Conservation (phyloP, 192 early-diverging fungal species). For the Coemansia sp. region DNA sequence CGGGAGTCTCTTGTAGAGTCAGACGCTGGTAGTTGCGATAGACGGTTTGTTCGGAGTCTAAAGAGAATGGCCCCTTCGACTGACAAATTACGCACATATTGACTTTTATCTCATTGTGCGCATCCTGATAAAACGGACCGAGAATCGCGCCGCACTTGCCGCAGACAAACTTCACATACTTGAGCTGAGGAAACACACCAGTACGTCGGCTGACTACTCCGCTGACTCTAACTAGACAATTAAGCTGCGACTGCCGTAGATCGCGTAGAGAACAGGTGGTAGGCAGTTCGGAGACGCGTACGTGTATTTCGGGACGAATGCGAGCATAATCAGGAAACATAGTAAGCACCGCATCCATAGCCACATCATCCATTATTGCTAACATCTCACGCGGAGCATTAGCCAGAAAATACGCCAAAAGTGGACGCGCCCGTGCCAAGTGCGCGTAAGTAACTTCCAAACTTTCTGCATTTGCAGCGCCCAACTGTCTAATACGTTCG, state of each 20-base stretch:
- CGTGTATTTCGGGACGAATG: slow-evolving; percentile 90
- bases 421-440: slow-evolving; percentile 71
- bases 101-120: slow-evolving; percentile 80
- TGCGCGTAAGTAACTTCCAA: slow-evolving; percentile 87
- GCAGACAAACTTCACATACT: slow-evolving; percentile 95
- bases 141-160: slow-evolving; percentile 86
- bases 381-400: slow-evolving; percentile 88
- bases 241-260: slow-evolving; percentile 86
- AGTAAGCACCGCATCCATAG: slow-evolving; percentile 83
- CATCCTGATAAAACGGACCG: slow-evolving; percentile 93
- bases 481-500: slow-evolving; percentile 83
- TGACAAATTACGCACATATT: slow-evolving; percentile 85
- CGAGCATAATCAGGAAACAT: slow-evolving; percentile 89
- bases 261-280: slow-evolving; percentile 83
- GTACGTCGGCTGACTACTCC: slow-evolving; percentile 93
- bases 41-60: slow-evolving; percentile 93
- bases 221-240: slow-evolving; percentile 84
- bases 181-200: slow-evolving; percentile 95
- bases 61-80: slow-evolving; percentile 82
- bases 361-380: slow-evolving; percentile 89
- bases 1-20: slow-evolving; percentile 94
- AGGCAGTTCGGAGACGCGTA: slow-evolving; percentile 88
- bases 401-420: slow-evolving; percentile 85
- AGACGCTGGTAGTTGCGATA: slow-evolving; percentile 97
- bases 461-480: slow-evolving; percentile 81